phyloP scores from a whole-genome alignment of 192 early-diverging fungal species.

The Rhizophagus sp. region DNA sequence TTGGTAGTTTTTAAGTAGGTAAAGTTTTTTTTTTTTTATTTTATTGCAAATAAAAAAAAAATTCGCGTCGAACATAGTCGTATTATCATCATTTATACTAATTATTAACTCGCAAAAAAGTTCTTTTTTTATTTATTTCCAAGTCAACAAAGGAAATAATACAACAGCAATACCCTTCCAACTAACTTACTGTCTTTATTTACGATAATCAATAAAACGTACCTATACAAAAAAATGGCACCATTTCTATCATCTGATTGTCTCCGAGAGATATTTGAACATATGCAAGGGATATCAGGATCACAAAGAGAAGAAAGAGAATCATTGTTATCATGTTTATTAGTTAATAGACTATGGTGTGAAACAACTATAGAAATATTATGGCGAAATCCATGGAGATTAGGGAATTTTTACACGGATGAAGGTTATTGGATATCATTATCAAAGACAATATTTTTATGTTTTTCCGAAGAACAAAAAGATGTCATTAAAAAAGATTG shows the following conservation, averaged over 20 bases:
- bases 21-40: too few species aligned
- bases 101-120: too few species aligned
- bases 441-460: neutral
- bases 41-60: too few species aligned
- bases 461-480: neutral
- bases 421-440: neutral
- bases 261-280: conserved; percentile 5
- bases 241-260: neutral
- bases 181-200: neutral
- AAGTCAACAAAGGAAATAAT: too few species aligned
- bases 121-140: too few species aligned
- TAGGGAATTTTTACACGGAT: neutral
- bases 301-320: neutral
- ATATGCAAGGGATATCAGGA: neutral
- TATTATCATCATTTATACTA: too few species aligned
- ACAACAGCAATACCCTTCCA: too few species aligned
- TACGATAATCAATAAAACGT: neutral
- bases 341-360: conserved; percentile 10
- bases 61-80: too few species aligned
- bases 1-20: neutral
- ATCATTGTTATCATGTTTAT: conserved; percentile 2
- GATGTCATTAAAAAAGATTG: neutral
- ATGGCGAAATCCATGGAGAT: conserved; percentile 2
- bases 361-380: neutral
- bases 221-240: neutral